phyloP scores from a whole-genome alignment of 805 yeast species.

The Starmerella vaccinii region DNA sequence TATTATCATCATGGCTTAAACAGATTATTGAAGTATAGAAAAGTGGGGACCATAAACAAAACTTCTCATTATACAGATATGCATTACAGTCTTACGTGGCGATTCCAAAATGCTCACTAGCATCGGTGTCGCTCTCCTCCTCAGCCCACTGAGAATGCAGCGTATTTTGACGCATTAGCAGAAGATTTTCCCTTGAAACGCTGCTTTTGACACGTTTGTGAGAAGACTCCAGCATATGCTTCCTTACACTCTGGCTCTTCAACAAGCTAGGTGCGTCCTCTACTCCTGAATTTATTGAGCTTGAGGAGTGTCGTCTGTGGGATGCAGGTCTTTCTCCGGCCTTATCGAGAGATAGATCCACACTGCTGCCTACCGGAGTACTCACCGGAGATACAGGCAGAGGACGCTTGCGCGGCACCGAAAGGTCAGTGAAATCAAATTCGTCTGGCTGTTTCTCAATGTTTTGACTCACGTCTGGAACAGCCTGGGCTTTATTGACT shows the following conservation, averaged over 20 bases:
- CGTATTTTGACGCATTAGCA: constrained; percentile 20
- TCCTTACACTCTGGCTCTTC: constrained; percentile 2
- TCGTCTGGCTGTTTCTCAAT: not conserved
- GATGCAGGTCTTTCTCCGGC: not conserved
- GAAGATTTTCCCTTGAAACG: constrained; percentile 11
- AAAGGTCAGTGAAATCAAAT: not conserved
- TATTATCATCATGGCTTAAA: no score
- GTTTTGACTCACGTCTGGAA: not conserved
- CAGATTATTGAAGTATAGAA: no score
- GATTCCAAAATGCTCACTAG: constrained; percentile 1
- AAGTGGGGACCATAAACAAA: no score
- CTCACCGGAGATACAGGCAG: constrained; percentile 4
- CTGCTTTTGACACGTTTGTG: constrained; percentile 14
- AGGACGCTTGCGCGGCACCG: constrained; percentile 3
- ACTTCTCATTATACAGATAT: not conserved
- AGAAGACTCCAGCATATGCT: not conserved
- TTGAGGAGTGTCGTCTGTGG: not conserved
- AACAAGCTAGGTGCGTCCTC: constrained; percentile 1
- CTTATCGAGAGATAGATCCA: not conserved
- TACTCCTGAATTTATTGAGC: not conserved
- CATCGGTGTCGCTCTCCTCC: constrained; percentile 11
- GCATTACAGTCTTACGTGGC: not conserved
- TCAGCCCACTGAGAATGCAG: constrained; percentile 20
- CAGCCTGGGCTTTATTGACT: not conserved
- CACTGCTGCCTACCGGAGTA: not conserved